These are phyloP conservation scores for Medicago lupulina DNA, from an alignment of 306 rosid species.

Conservation along the genomic window DNA sequence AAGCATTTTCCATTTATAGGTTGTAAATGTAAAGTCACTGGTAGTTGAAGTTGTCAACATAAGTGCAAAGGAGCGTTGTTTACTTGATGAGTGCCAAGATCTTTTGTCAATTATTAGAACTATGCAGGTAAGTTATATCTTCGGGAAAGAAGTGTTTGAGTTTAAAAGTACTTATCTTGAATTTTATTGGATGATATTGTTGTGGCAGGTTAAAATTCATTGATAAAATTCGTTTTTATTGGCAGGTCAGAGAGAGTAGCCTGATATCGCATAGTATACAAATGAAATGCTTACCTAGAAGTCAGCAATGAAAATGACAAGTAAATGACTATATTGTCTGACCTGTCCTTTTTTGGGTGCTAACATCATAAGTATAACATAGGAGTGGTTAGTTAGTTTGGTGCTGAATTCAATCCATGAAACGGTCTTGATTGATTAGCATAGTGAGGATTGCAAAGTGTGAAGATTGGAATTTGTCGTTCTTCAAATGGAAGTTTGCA, in stretches of 20 bases:
- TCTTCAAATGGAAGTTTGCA: constrained; percentile 51
- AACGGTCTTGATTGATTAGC: constrained; percentile 38
- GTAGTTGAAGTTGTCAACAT: constrained; percentile 68
- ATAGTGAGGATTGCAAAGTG: constrained; percentile 36
- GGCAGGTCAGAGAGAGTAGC: constrained; percentile 85
- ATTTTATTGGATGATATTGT: constrained; percentile 30
- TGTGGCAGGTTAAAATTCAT: not conserved
- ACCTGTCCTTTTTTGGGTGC: constrained; percentile 47
- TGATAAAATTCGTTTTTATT: constrained; percentile 33
- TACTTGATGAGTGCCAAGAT: constrained; percentile 80
- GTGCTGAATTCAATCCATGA: constrained; percentile 45
- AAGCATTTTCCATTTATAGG: constrained; percentile 63
- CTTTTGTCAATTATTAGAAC: constrained; percentile 70
- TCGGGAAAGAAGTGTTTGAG: not conserved
- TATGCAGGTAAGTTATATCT: constrained; percentile 66
- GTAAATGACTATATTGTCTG: constrained; percentile 46
- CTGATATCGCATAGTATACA: constrained; percentile 76
- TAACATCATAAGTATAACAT: constrained; percentile 51
- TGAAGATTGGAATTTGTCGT: constrained; percentile 46
- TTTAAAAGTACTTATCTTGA: constrained; percentile 15
- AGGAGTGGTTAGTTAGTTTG: constrained; percentile 39
- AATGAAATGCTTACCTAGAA: constrained; percentile 54
- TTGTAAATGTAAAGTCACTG: constrained; percentile 66
- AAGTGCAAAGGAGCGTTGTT: constrained; percentile 70
- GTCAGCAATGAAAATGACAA: constrained; percentile 51